These are phyloP conservation scores for Picocystis sp. DNA, from an alignment of 163 green algal species.

Conservation along the genomic window DNA sequence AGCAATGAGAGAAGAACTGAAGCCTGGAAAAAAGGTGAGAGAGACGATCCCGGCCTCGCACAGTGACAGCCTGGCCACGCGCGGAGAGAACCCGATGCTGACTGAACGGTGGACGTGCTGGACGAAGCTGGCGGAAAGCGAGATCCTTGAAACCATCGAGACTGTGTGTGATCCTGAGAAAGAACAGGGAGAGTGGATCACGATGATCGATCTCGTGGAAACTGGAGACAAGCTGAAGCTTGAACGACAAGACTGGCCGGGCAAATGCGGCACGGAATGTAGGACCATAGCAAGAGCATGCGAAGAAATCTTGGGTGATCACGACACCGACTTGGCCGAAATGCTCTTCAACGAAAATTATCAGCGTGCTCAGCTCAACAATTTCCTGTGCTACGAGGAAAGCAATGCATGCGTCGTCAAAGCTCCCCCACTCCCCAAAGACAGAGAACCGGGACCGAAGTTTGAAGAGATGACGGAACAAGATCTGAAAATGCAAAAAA, in stretches of 20 bases:
- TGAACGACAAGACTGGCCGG: constrained; percentile 14
- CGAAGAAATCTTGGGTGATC: constrained; percentile 25
- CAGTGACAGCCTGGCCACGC: too few species aligned
- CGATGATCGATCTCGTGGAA: constrained; percentile 29
- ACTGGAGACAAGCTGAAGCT: constrained; percentile 20
- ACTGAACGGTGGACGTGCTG: too few species aligned
- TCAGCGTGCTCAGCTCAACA: constrained; percentile 13
- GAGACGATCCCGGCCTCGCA: too few species aligned
- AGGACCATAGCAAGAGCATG: constrained; percentile 30
- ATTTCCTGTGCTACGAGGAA: constrained; percentile 19
- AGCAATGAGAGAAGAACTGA: constrained; percentile 12
- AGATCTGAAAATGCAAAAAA: constrained; percentile 6
- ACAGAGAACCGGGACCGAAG: not conserved
- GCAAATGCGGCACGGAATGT: constrained; percentile 30
- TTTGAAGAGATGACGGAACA: constrained; percentile 9
- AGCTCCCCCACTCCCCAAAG: constrained; percentile 15
- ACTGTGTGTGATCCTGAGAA: constrained; percentile 20
- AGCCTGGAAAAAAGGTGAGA: constrained; percentile 25
- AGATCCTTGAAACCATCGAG: constrained; percentile 35
- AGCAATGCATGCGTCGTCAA: constrained; percentile 14
- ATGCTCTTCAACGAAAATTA: constrained; percentile 21
- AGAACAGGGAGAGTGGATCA: constrained; percentile 34
- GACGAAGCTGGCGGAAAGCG: constrained; percentile 12
- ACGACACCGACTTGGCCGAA: constrained; percentile 41
- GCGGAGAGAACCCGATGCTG: too few species aligned